Evolutionary conservation across 1,139 yeast genomes (phyloP), one percentile per base, ranked within the genome.

Genomic region (Pichia sp.): DNA sequence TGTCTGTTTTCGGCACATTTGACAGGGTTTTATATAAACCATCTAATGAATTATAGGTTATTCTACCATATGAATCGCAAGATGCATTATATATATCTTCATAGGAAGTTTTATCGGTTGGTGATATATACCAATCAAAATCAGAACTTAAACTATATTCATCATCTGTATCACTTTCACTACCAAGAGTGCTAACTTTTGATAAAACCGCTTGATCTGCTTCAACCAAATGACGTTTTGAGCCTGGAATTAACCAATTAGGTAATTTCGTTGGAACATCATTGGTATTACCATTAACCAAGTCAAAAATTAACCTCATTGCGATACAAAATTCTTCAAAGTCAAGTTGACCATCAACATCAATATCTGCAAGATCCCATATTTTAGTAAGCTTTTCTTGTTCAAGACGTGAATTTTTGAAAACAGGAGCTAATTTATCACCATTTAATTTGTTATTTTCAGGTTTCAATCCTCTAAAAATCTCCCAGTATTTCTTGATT

Each of bases 271-370:
- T 63, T 1, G 98, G 98, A 6, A 90, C 72, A 23, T 68, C 66
- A 9, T 71, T 62, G 41, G 74, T 70, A 37, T 79, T 82, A 28
- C 90, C 89, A 64, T 90, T 89, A 41, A 92, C 92, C 59, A 84
- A 66, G 63, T 92, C 98, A 62, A 89, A 94, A 41, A 90, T 86
- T 50, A 92, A 74, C 54, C 97, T 74, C 98, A 92, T 94, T 46
- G 97, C 92, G 51, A 92, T 87, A 62, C 97, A 92, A 64, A 92
- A 92, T 67, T 92, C 98, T 64, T 92, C 99, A 63, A 92, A 92
- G 64, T 94, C 99, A 55, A 92, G 73, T 55, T 73, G 73, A 23
- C 96, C 97, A 64, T 92, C 98, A 47, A 78, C 77, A 64, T 92
- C 98, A 45, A 92, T 87, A 63, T 92, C 99, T 16, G 96, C 83